These are phyloP conservation scores for Cercophora scortea DNA, from an alignment of 495 filamentous ascomycete species.

Conservation along the genomic window DNA sequence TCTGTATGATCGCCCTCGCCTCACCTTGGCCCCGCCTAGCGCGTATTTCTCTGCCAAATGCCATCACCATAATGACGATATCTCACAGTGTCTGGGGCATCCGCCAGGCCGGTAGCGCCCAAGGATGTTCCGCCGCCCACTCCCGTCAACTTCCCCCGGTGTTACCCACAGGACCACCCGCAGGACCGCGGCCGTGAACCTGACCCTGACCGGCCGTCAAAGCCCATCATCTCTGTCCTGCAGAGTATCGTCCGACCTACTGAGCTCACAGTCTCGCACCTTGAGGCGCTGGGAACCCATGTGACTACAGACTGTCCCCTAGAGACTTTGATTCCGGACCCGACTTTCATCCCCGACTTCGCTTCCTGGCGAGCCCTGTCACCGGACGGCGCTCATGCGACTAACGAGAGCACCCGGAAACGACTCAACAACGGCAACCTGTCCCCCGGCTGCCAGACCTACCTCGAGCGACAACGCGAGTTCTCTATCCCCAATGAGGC, in stretches of 20 bases:
- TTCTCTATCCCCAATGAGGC: slow-evolving; percentile 40
- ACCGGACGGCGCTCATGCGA: slow-evolving; percentile 32
- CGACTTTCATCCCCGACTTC: slow-evolving; percentile 38
- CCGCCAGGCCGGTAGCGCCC: slow-evolving; percentile 18
- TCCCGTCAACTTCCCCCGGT: slow-evolving; percentile 43
- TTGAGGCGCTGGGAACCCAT: slow-evolving; percentile 43
- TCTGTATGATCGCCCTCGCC: too few relatives aligned
- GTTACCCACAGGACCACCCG: slow-evolving; percentile 23
- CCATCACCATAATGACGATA: too few relatives aligned
- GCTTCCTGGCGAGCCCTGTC: slow-evolving; percentile 37
- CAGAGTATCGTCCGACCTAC: slow-evolving; percentile 40
- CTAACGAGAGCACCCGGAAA: slow-evolving; percentile 33
- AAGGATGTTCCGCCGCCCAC: slow-evolving; percentile 45
- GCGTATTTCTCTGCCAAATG: too few relatives aligned
- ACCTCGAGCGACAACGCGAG: slow-evolving; percentile 44
- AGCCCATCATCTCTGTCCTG: slow-evolving; percentile 33
- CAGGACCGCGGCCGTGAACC: slow-evolving; percentile 1
- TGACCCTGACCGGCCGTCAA: slow-evolving; percentile 6
- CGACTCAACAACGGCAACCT: slow-evolving; percentile 36
- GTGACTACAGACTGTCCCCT: slow-evolving; percentile 35
- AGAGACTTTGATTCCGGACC: slow-evolving; percentile 39
- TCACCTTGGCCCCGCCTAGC: too few relatives aligned
- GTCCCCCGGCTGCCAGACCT: slow-evolving; percentile 43
- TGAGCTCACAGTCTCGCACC: slow-evolving; percentile 36
- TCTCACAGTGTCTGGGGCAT: too few relatives aligned